A percentile compares a stretch with the other conserved stretches of the same genome.
These are phyloP conservation scores for Talaromyces sp. DNA, from an alignment of 2,329 filamentous ascomycete genomes.

Conservation along the genomic window DNA sequence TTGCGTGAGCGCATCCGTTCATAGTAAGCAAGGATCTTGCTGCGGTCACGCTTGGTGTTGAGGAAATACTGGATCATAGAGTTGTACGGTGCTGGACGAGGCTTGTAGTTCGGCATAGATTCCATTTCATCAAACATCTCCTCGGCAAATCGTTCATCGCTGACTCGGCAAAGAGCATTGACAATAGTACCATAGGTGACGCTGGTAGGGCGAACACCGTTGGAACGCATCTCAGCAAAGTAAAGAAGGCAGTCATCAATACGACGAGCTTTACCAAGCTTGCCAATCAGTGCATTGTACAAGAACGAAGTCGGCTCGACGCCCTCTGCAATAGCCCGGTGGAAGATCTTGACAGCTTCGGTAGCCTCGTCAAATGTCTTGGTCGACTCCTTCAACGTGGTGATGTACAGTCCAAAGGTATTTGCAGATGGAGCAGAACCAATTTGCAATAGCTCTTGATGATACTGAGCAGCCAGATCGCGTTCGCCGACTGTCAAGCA, in stretches of 20 bases:
- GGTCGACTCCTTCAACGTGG: constrained; percentile 93
- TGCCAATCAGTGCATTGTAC: constrained; percentile 97
- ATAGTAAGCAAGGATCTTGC: constrained; percentile 90
- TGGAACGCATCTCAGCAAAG: constrained; percentile 92
- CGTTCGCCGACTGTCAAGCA: constrained; percentile 80
- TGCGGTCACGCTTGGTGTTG: constrained; percentile 91
- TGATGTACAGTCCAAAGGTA: constrained; percentile 97
- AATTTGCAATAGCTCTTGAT: constrained; percentile 86
- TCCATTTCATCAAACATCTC: constrained; percentile 99
- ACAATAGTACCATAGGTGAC: constrained; percentile 98
- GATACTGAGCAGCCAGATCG: constrained; percentile 74
- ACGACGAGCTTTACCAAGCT: constrained; percentile 93
- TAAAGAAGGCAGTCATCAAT: constrained; percentile 98
- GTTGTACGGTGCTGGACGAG: constrained; percentile 94
- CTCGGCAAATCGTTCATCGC: constrained; percentile 94
- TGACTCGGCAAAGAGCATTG: constrained; percentile 93
- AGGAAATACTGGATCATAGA: constrained; percentile 99
- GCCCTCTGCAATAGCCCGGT: constrained; percentile 84
- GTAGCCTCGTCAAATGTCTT: constrained; percentile 98
- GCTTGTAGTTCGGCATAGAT: constrained; percentile 97
- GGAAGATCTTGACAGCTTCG: constrained; percentile 95
- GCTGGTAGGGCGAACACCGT: constrained; percentile 90
- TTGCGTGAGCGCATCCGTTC: constrained; percentile 84
- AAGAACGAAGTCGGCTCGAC: constrained; percentile 95
- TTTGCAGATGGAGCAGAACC: constrained; percentile 90